phyloP scores from a whole-genome alignment of 108 stramenopile genomes.

The Aurantiochytrium sp. region DNA sequence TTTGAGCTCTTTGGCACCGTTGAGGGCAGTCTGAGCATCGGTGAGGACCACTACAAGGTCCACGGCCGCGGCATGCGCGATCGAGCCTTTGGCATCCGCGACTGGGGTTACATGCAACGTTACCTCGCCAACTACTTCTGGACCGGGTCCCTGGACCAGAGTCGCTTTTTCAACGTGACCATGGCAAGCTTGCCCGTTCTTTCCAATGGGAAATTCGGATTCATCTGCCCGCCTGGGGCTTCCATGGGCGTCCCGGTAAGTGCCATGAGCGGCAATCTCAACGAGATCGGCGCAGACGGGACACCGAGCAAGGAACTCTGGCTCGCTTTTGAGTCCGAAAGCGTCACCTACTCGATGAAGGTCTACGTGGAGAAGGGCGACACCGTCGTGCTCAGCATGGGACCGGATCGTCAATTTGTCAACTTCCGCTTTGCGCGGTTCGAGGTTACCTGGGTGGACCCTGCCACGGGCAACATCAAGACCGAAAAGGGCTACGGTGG shows the following conservation, averaged over 20 bases:
- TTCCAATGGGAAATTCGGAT: not conserved
- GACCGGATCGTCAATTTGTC: not conserved
- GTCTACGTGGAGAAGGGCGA: not conserved
- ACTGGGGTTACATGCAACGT: conserved; percentile 3
- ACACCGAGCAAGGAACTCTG: not conserved
- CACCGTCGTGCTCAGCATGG: not conserved
- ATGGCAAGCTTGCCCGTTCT: not conserved
- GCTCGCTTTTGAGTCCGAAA: not conserved
- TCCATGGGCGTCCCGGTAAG: not conserved
- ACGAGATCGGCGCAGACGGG: not conserved
- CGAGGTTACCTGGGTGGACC: not conserved
- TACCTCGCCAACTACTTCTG: not conserved
- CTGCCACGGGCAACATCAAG: not conserved
- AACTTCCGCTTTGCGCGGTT: not conserved
- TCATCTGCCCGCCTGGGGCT: not conserved
- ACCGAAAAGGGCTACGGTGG: not conserved
- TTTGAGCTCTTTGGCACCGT: not conserved
- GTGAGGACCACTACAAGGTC: not conserved
- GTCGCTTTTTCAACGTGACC: not conserved
- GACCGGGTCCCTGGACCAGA: not conserved
- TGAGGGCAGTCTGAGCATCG: not conserved
- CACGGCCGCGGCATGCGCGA: not conserved
- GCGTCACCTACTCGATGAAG: not conserved
- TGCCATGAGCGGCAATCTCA: not conserved
- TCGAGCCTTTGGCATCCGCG: not conserved